Conservation (phyloP, 2,329 filamentous ascomycete genomes). For the Apiospora rasikravindrae region DNA sequence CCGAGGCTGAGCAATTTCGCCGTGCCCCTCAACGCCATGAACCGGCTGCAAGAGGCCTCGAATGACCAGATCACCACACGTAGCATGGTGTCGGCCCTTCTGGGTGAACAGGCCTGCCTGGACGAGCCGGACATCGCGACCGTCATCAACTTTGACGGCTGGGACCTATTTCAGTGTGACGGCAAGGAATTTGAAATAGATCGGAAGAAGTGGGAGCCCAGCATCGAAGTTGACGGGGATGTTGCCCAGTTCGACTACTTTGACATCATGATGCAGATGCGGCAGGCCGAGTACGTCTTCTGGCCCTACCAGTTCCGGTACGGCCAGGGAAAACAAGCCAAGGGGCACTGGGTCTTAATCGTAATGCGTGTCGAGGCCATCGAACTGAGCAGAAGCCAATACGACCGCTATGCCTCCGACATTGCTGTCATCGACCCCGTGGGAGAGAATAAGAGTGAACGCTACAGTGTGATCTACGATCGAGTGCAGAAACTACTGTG, state of each 20-base stretch:
- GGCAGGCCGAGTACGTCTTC: conserved; percentile 22
- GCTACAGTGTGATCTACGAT: background rate
- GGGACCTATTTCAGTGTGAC: background rate
- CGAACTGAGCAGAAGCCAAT: background rate
- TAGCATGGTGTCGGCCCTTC: conserved; percentile 17
- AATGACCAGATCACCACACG: conserved; percentile 8
- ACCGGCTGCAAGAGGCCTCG: conserved; percentile 16
- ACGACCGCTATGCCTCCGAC: conserved; percentile 5
- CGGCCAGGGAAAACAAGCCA: background rate
- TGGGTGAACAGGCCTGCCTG: conserved; percentile 19
- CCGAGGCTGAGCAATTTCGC: background rate
- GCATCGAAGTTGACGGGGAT: no score
- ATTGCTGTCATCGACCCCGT: conserved; percentile 20
- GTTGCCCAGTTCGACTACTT: background rate
- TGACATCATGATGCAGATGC: conserved; percentile 15
- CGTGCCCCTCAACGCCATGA: conserved; percentile 13
- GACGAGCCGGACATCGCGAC: background rate
- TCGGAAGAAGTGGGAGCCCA: background rate
- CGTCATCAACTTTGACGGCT: conserved; percentile 18
- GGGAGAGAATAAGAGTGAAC: background rate
- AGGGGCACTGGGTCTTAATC: conserved; percentile 11
- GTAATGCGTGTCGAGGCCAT: conserved; percentile 17
- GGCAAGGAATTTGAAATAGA: background rate
- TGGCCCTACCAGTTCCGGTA: conserved; percentile 21
- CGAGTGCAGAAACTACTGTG: background rate